Conservation (phyloP, 768 basidiomycete genomes). For the Boletus sp. region DNA sequence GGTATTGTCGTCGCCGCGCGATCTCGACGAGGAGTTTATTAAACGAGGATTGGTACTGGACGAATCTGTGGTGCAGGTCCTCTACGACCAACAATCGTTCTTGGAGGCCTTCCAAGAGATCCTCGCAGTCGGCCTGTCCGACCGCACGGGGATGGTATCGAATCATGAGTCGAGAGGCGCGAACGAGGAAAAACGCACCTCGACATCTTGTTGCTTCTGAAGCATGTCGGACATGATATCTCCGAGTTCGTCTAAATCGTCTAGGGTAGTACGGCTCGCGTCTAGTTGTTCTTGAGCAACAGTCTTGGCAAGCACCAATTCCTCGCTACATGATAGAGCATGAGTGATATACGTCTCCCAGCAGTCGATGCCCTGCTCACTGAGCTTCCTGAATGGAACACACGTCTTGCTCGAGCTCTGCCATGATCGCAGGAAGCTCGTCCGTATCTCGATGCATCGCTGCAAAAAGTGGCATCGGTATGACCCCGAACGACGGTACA, state of each 20-base stretch:
- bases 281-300: conserved; percentile 47
- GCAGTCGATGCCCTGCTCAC: conserved; percentile 40
- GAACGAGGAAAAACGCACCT: conserved; percentile 42
- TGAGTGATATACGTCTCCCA: not conserved
- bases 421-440: conserved; percentile 72
- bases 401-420: conserved; percentile 63
- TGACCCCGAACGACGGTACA: not conserved
- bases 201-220: conserved; percentile 61
- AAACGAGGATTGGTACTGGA: conserved; percentile 71
- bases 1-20: conserved; percentile 62
- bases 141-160: not conserved
- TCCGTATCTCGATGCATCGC: conserved; percentile 82
- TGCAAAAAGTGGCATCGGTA: conserved; percentile 24
- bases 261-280: conserved; percentile 48
- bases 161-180: no score
- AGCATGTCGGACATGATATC: conserved; percentile 81
- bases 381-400: conserved; percentile 51
- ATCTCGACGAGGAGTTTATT: conserved; percentile 74
- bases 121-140: conserved; percentile 48
- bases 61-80: conserved; percentile 63
- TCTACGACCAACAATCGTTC: conserved; percentile 61
- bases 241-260: conserved; percentile 73
- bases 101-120: conserved; percentile 55
- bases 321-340: conserved; percentile 41
- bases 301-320: conserved; percentile 45